These are phyloP conservation scores for Starmerella stigmatis DNA, from an alignment of 805 yeast genomes.

Conservation along the genomic window DNA sequence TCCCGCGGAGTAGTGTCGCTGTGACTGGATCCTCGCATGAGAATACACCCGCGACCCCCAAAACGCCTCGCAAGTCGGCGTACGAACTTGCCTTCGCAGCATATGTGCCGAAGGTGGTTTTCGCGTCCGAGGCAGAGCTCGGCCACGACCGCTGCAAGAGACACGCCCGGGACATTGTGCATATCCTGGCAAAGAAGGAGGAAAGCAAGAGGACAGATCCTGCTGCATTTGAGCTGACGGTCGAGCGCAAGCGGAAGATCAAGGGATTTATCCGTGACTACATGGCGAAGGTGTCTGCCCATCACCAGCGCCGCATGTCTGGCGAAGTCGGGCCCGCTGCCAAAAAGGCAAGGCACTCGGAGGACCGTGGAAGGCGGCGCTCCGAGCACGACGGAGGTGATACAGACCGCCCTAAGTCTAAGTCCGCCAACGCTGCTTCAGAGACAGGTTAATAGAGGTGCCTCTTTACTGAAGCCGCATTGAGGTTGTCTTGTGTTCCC, in stretches of 20 bases:
- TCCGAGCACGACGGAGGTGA: too few species aligned
- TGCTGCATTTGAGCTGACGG: conserved; percentile 44
- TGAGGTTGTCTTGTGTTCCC: too few species aligned
- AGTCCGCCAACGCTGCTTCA: background rate
- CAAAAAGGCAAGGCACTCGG: background rate
- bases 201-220: conserved; percentile 9
- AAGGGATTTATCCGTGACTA: conserved; percentile 45
- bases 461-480: too few species aligned
- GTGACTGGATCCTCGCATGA: background rate
- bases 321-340: background rate
- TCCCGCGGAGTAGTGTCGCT: too few species aligned
- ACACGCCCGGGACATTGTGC: conserved; percentile 70
- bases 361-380: too few species aligned
- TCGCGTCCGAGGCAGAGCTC: conserved; percentile 52
- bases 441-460: too few species aligned
- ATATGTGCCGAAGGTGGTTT: conserved; percentile 68
- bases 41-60: background rate
- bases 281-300: conserved; percentile 24
- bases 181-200: conserved; percentile 58
- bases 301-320: conserved; percentile 7
- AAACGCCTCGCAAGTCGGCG: background rate
- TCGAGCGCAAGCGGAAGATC: conserved; percentile 59
- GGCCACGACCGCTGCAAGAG: conserved; percentile 65
- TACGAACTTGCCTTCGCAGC: conserved; percentile 43
- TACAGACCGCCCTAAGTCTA: background rate